phyloP scores from a whole-genome alignment of 148 eudicot genomes.

The Cornus florida region DNA sequence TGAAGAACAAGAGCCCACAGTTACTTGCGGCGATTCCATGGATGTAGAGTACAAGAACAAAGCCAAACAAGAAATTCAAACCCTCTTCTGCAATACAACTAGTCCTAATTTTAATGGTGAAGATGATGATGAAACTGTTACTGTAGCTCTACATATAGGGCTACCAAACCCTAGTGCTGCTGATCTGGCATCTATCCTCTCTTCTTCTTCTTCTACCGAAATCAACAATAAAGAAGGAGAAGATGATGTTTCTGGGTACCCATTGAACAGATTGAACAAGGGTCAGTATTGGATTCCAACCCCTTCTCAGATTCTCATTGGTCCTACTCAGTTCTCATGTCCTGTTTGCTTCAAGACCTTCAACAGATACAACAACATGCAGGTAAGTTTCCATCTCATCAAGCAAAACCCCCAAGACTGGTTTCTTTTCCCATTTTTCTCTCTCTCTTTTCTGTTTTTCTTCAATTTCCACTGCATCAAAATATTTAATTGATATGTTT shows the following conservation, averaged over 20 bases:
- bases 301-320: constrained; percentile 91
- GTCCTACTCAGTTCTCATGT: constrained; percentile 95
- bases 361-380: constrained; percentile 98
- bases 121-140: constrained; percentile 45
- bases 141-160: constrained; percentile 84
- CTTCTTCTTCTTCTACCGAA: constrained; percentile 19
- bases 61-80: not conserved
- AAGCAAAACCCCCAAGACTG: not conserved
- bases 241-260: constrained; percentile 34
- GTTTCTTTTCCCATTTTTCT: too few relatives aligned
- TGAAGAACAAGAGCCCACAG: constrained; percentile 9
- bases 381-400: constrained; percentile 34
- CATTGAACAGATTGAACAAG: constrained; percentile 53
- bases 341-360: constrained; percentile 93
- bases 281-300: constrained; percentile 99
- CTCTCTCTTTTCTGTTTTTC: not conserved
- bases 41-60: constrained; percentile 20
- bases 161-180: constrained; percentile 87
- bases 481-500: too few relatives aligned
- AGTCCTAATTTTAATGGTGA: constrained; percentile 21
- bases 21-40: constrained; percentile 2
- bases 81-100: not conserved
- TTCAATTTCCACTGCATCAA: not conserved
- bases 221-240: constrained; percentile 14
- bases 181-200: constrained; percentile 53